phyloP scores from a whole-genome alignment of 2,329 filamentous ascomycete genomes.

The Meredithiella fracta region DNA sequence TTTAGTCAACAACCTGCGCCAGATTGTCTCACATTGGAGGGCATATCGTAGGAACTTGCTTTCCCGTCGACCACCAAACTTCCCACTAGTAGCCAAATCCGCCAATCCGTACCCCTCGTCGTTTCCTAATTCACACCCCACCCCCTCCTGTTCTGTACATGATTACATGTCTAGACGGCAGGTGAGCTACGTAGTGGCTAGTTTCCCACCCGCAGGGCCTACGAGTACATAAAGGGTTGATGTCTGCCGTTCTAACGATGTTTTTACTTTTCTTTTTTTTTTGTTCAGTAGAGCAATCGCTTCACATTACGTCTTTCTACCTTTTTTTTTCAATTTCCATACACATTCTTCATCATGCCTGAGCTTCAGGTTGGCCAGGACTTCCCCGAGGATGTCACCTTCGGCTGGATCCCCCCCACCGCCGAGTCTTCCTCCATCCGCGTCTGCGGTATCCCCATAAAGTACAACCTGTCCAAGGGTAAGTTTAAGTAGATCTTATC shows the following conservation, averaged over 20 bases:
- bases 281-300: constrained; percentile 1
- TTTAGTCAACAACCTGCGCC: background rate
- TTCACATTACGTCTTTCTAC: background rate
- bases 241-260: background rate
- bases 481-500: too few relatives aligned
- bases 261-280: background rate
- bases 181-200: background rate
- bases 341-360: constrained; percentile 30
- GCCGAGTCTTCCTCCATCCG: constrained; percentile 52
- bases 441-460: constrained; percentile 60
- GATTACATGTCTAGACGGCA: background rate
- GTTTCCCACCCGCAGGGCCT: too few relatives aligned
- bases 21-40: too few relatives aligned
- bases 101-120: background rate
- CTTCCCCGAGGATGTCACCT: constrained; percentile 67
- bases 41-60: too few relatives aligned
- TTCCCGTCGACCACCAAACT: background rate
- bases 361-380: constrained; percentile 63
- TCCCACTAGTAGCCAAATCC: background rate
- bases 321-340: constrained; percentile 6
- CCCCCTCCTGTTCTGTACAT: too few relatives aligned
- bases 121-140: too few relatives aligned
- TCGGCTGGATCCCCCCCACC: constrained; percentile 69
- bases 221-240: background rate
- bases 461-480: constrained; percentile 66